Evolutionary conservation across 169 alveolate species (phyloP).

Genomic region (Cyclospora cayetanensis): DNA sequence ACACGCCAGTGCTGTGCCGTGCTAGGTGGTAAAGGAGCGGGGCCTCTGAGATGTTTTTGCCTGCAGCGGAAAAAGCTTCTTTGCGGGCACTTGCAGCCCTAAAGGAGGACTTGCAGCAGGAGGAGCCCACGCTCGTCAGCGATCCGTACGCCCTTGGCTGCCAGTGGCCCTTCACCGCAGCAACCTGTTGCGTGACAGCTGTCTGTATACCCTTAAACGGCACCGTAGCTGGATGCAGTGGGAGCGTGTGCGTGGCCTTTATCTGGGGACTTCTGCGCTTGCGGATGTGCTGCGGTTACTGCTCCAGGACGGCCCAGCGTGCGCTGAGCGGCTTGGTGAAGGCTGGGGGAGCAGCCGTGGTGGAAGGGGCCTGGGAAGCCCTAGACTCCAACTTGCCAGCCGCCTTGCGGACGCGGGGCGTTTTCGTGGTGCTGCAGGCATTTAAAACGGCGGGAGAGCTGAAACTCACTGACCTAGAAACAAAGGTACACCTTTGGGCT

Average conservation of each 20-base stretch:
- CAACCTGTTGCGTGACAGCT: too few relatives aligned
- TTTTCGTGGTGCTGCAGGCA: neutral
- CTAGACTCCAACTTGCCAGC: neutral
- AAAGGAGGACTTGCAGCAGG: neutral
- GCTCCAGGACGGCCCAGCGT: neutral
- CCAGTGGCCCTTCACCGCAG: too few relatives aligned
- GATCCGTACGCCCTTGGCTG: neutral
- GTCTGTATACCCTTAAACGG: too few relatives aligned
- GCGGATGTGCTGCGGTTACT: neutral
- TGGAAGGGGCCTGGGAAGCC: neutral
- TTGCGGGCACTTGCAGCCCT: neutral
- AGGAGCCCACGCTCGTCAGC: neutral
- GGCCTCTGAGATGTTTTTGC: too few relatives aligned
- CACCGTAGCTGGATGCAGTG: neutral
- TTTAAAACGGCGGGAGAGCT: slow-evolving; percentile 12
- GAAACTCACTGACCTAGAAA: neutral
- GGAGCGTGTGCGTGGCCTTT: neutral
- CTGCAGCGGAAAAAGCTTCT: neutral
- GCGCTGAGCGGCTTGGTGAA: neutral
- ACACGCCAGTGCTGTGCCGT: neutral
- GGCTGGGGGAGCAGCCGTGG: neutral
- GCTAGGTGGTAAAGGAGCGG: too few relatives aligned
- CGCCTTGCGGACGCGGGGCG: neutral
- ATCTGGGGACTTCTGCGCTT: neutral
- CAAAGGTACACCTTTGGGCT: too few relatives aligned